phyloP scores from a whole-genome alignment of 2,329 filamentous ascomycete species.

The Fusarium anguioides region DNA sequence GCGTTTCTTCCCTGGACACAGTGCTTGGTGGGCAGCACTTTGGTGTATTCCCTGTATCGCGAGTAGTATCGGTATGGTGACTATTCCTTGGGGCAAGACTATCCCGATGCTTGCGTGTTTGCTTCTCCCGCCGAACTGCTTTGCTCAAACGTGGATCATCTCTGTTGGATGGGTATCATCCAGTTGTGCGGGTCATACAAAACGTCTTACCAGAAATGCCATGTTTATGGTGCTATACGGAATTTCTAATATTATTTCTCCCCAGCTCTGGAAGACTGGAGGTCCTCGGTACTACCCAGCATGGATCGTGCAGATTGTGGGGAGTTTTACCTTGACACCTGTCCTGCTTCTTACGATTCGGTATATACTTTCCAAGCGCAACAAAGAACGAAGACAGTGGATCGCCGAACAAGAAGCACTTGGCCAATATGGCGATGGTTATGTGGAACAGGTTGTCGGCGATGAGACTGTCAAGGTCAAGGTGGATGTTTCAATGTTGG shows the following conservation, averaged over 20 bases:
- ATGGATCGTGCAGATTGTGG: slow-evolving; percentile 35
- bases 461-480: slow-evolving; percentile 30
- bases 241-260: neutral
- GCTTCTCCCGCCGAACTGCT: neutral
- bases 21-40: slow-evolving; percentile 34
- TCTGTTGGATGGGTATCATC: neutral
- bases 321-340: slow-evolving; percentile 33
- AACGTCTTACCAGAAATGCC: neutral
- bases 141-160: slow-evolving; percentile 2
- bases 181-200: neutral
- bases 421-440: neutral
- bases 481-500: slow-evolving; percentile 35
- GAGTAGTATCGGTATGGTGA: slow-evolving; percentile 26
- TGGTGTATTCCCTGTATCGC: slow-evolving; percentile 40
- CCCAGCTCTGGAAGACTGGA: slow-evolving; percentile 44
- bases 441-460: slow-evolving; percentile 8
- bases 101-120: neutral
- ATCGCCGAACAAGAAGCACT: neutral
- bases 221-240: slow-evolving; percentile 9
- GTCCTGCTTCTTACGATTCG: neutral
- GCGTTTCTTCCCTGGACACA: slow-evolving; percentile 27
- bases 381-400: neutral
- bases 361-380: neutral
- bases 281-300: slow-evolving; percentile 35
- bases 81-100: neutral